These are phyloP conservation scores for Brasilioporus rufonigricans DNA, from an alignment of 768 basidiomycete species.

Conservation along the genomic window DNA sequence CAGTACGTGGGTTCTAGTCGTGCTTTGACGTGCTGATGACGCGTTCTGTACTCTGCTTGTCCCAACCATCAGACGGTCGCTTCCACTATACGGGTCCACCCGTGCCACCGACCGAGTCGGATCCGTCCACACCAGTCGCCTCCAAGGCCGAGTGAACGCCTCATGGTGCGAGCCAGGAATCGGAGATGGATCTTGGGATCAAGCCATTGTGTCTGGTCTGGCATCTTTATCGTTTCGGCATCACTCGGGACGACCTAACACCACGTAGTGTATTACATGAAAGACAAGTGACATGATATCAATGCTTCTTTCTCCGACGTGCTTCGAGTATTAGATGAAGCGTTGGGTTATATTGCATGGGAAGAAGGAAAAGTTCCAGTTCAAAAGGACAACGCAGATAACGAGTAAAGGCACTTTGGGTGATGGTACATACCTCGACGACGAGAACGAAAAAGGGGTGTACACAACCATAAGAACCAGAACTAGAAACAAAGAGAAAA, in stretches of 20 bases:
- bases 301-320: no score
- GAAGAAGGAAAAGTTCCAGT: not conserved
- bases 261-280: not conserved
- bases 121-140: not conserved
- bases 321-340: conserved; percentile 8
- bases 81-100: conserved; percentile 46
- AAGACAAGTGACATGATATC: not conserved
- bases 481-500: not conserved
- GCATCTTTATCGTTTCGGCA: no score
- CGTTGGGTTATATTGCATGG: conserved; percentile 11
- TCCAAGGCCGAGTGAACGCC: conserved; percentile 11
- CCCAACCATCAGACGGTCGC: conserved; percentile 36
- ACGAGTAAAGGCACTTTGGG: not conserved
- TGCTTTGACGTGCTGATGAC: not conserved
- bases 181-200: no score
- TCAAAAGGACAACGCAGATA: not conserved
- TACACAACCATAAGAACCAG: not conserved
- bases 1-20: conserved; percentile 35
- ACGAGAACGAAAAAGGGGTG: not conserved
- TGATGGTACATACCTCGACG: conserved; percentile 4
- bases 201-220: no score
- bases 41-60: not conserved
- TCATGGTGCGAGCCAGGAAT: not conserved
- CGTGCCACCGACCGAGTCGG: conserved; percentile 20
- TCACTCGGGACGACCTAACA: not conserved